Evolutionary conservation across 371 early-diverging fungal species (phyloP), one percentile per base, ranked within the genome.

Genomic region (Mucor indicus): DNA sequence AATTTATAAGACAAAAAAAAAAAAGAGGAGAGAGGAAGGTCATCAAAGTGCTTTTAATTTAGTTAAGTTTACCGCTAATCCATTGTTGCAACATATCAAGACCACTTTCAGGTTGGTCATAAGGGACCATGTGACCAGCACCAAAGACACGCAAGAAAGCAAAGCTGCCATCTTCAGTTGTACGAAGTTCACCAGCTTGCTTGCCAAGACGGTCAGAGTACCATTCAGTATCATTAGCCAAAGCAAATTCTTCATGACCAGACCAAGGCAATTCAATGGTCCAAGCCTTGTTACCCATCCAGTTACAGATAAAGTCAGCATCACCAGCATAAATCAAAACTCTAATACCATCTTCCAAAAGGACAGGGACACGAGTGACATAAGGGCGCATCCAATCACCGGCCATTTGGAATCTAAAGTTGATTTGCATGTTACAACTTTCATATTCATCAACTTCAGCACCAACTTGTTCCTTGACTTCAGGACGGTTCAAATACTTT

Each of bases 201-300:
- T 77, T 29, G 35, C 73, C 70, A 12, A 58, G 60, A 39, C 63
- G 44, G 10, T 58, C 58, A 22, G 71, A 72, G 27, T 67, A 53
- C 85, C 86, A 87, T 31, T 69, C 60, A 29, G 58, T 56, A 53
- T 87, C 86, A 49, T 84, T 74, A 31, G 84, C 83, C 23, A 71
- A 50, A 25, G 70, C 53, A 67, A 89, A 91, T 22, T 77, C 85
- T 4, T 67, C 52, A 50, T 81, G 67, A 30, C 92, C 93, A 27
- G 69, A 57, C 98, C 98, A 97, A 30, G 83, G 81, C 39, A 97
- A 70, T 17, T 72, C 81, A 30, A 83, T 48, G 7, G 89, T 72
- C 93, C 93, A 95, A 2, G 92, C 94, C 77, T 91, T 91, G 82
- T 93, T 95, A 43, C 95, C 95, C 59, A 89, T 84, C 93, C 93